phyloP scores from a whole-genome alignment of 2,329 filamentous ascomycete genomes.

The Sporothrix mexicana region DNA sequence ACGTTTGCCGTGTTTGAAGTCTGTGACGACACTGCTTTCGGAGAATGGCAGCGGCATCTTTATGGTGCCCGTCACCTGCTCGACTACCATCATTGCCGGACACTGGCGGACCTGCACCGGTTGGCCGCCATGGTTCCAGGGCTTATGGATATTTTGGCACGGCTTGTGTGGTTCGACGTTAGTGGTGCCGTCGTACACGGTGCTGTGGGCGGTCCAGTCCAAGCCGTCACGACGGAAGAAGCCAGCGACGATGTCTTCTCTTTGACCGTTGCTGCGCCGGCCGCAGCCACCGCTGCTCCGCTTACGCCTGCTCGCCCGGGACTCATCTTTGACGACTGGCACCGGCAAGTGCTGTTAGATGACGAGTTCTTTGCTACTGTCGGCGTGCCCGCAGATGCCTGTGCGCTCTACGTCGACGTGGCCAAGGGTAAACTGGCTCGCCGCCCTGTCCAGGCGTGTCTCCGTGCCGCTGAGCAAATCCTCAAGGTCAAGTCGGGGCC shows the following conservation, averaged over 20 bases:
- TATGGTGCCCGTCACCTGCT: constrained; percentile 50
- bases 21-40: constrained; percentile 50
- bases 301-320: neutral
- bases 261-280: neutral
- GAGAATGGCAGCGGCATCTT: constrained; percentile 49
- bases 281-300: neutral
- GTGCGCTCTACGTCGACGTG: constrained; percentile 46
- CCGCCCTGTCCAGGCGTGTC: constrained; percentile 36
- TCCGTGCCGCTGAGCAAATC: constrained; percentile 42
- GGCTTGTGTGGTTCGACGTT: constrained; percentile 51
- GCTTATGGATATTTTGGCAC: constrained; percentile 47
- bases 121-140: constrained; percentile 46
- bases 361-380: constrained; percentile 46
- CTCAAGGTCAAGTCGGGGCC: constrained; percentile 24
- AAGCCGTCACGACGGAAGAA: neutral
- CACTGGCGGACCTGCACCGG: constrained; percentile 44
- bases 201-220: neutral
- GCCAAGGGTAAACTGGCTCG: constrained; percentile 39
- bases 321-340: constrained; percentile 51
- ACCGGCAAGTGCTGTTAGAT: constrained; percentile 46
- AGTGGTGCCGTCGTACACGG: constrained; percentile 43
- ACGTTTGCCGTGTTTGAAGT: constrained; percentile 54
- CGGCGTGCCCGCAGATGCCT: constrained; percentile 48
- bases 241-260: neutral
- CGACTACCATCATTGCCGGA: constrained; percentile 48